Evolutionary conservation across 129 eudicot species (phyloP).

Genomic region (Flaveria ramosissima): DNA sequence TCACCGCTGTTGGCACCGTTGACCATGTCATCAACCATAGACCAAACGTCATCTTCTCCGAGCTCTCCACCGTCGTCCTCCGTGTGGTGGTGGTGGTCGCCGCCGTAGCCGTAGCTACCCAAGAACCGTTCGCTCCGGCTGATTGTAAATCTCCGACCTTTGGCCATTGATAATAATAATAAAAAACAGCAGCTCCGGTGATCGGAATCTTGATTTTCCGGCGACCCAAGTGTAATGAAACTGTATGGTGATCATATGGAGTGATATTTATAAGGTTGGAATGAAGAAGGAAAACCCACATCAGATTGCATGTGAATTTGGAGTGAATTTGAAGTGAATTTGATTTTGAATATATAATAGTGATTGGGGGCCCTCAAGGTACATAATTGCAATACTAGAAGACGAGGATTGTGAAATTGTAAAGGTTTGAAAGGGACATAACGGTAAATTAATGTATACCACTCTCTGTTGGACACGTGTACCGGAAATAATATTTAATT

Average conservation of each 20-base stretch:
- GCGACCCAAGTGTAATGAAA: constrained; percentile 34
- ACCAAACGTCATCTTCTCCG: constrained; percentile 77
- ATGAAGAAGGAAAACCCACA: neutral
- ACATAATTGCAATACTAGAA: constrained; percentile 38
- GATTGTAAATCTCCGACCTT: constrained; percentile 61
- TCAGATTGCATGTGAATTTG: constrained; percentile 53
- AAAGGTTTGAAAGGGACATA: constrained; percentile 22
- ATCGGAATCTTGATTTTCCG: constrained; percentile 26
- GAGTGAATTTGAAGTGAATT: constrained; percentile 57
- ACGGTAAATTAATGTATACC: constrained; percentile 5
- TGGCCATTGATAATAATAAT: constrained; percentile 59
- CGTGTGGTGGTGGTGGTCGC: constrained; percentile 31
- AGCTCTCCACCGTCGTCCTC: constrained; percentile 50
- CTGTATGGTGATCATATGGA: constrained; percentile 15
- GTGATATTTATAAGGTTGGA: constrained; percentile 49
- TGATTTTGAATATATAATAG: constrained; percentile 31
- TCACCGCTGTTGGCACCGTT: neutral
- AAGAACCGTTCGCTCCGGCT: constrained; percentile 73
- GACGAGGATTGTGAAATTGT: constrained; percentile 28
- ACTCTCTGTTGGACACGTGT: too few species aligned
- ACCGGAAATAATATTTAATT: too few species aligned
- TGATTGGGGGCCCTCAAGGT: constrained; percentile 37
- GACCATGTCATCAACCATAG: constrained; percentile 58
- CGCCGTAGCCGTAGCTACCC: constrained; percentile 47
- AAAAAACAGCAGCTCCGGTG: constrained; percentile 20